Base-by-base conservation (phyloP, 2,329 filamentous ascomycete genomes). In the Ceratocystis destructans region DNA sequence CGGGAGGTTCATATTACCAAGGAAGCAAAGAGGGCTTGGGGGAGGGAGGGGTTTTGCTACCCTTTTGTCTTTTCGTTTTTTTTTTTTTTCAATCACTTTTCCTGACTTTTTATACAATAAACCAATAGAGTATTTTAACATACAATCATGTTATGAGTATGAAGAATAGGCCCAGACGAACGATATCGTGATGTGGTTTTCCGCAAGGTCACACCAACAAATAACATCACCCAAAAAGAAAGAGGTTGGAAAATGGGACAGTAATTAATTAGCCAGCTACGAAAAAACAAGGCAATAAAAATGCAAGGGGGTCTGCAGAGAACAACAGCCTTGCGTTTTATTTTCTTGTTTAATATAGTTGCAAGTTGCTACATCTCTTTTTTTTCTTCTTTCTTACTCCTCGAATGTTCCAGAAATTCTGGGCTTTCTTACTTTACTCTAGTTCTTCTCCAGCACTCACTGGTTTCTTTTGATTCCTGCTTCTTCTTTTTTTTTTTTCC, bases 251-350 rank as follows among this genome's bases (percentile, higher is more conserved):
- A 15, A 46, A 28, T 46, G 28, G 45, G 41, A 3, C 3, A 46
- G 61, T 50, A 6, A 25, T 17, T 10, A 46, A 31, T 44, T 37
- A 37, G 8, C 10, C 1, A 45, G 25, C 45, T 28, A 46, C n/a
- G 22, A 46, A 44, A 28, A 46, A 20, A 28, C 5, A 20, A 48
- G 6, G 28, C 20, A 45, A 17, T 28, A 46, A 28, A 45, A 63
- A 63, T 46, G 20, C n/a, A 31, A 63, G 37, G 61, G 37, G 61
- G 59, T 33, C 33, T 62, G 59, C 59, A 62, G 25, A 15, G 50
- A 28, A 57, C n/a, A 62, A 45, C 61, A 63, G 61, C 61, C 61
- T 63, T 44, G 61, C 44, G 37, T 53, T 57, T 57, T 33, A 6
- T n/a, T 55, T 57, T 45, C 31, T 57, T 55, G 22, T 45, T 55